A percentile compares a stretch with the other conserved stretches of the same genome.
Evolutionary conservation across 345 rosid species (phyloP).

Genomic region (Noccaea bulbosa): DNA sequence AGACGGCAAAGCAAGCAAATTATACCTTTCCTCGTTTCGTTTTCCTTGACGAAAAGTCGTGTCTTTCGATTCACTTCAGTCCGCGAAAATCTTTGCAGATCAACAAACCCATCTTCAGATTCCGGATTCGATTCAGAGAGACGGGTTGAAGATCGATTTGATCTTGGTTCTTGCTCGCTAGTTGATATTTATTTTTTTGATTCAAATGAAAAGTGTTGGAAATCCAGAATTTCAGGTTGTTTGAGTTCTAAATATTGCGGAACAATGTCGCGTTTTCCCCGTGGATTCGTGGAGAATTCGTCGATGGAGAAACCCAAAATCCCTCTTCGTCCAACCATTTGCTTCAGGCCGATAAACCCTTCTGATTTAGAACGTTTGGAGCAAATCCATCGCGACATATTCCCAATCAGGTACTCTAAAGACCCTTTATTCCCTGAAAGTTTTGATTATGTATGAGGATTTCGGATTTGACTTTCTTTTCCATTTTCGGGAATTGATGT

Average conservation of each 20-base stretch:
- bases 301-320: slow-evolving; percentile 56
- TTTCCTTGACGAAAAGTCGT: slow-evolving; percentile 29
- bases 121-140: slow-evolving; percentile 21
- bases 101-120: slow-evolving; percentile 35
- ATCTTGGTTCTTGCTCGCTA: slow-evolving; percentile 12
- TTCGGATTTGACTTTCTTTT: slow-evolving; percentile 25
- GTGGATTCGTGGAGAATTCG: slow-evolving; percentile 54
- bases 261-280: slow-evolving; percentile 42
- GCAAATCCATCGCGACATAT: slow-evolving; percentile 71
- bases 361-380: slow-evolving; percentile 77
- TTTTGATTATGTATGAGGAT: background rate
- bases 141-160: slow-evolving; percentile 20
- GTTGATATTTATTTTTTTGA: background rate
- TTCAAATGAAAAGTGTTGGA: slow-evolving; percentile 13
- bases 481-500: slow-evolving; percentile 23
- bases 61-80: slow-evolving; percentile 28
- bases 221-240: slow-evolving; percentile 19
- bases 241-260: slow-evolving; percentile 7
- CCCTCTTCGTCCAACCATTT: slow-evolving; percentile 59
- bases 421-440: background rate
- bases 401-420: slow-evolving; percentile 73
- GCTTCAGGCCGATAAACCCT: slow-evolving; percentile 73
- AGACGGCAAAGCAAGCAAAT: slow-evolving; percentile 17
- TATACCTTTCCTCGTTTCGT: slow-evolving; percentile 19
- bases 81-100: slow-evolving; percentile 25